Conservation (phyloP, 441 rosid species). For the Corymbia calophylla region DNA sequence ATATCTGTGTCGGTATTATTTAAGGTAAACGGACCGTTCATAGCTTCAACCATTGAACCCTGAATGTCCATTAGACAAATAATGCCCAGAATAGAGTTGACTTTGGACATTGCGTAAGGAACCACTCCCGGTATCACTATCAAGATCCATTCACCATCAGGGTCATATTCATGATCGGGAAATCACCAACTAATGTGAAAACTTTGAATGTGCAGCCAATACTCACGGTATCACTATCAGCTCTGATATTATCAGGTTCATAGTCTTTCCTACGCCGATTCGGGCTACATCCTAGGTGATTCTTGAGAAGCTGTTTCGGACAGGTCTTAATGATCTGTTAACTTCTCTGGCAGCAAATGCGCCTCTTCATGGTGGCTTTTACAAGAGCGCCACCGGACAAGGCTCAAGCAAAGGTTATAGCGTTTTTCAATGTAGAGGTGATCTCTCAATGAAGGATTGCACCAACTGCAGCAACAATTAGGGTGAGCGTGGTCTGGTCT, state of each 20-base stretch:
- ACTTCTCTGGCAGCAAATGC: background rate
- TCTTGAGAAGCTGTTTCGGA: background rate
- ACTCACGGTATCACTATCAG: background rate
- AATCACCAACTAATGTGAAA: background rate
- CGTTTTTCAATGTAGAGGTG: slow-evolving; percentile 27
- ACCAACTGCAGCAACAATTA: slow-evolving; percentile 15
- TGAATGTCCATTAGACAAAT: background rate
- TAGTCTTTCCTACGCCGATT: background rate
- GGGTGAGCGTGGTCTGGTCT: too few relatives aligned
- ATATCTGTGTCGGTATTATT: too few relatives aligned
- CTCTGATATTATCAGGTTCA: background rate
- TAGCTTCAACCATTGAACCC: background rate
- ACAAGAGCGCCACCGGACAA: slow-evolving; percentile 2
- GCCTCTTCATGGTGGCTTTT: background rate
- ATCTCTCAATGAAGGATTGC: slow-evolving; percentile 13
- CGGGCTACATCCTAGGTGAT: rapidly evolving
- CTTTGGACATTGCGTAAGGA: background rate
- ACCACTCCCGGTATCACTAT: background rate
- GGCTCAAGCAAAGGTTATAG: slow-evolving; percentile 18
- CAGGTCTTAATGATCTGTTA: background rate
- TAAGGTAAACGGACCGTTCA: too few relatives aligned
- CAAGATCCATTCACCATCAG: background rate
- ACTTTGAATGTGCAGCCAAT: background rate
- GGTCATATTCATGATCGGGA: background rate
- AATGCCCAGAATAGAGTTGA: background rate